Conservation (phyloP, 306 rosid species). For the Acmispon strigosus region DNA sequence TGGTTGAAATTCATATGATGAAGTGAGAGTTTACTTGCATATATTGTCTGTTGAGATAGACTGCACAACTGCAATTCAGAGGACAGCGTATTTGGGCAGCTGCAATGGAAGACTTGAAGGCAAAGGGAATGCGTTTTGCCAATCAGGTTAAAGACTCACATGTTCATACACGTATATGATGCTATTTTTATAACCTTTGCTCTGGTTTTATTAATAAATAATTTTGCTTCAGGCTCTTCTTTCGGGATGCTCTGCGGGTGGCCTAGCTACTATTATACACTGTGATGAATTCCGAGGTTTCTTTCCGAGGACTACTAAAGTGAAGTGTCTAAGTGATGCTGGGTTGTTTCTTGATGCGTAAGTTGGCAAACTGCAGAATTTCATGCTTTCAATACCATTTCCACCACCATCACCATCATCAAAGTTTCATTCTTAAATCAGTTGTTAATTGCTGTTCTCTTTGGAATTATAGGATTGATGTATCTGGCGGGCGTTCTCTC, state of each 20-base stretch:
- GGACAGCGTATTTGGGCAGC: slow-evolving; percentile 88
- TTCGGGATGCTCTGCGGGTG: slow-evolving; percentile 99
- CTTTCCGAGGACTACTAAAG: slow-evolving; percentile 56
- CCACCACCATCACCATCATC: background rate
- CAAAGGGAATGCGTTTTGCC: slow-evolving; percentile 82
- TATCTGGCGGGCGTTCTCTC: slow-evolving; percentile 61
- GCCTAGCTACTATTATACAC: slow-evolving; percentile 84
- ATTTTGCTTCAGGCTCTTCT: slow-evolving; percentile 71
- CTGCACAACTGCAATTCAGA: slow-evolving; percentile 68
- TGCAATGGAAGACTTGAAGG: slow-evolving; percentile 83
- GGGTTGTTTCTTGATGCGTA: slow-evolving; percentile 95
- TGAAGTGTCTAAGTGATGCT: slow-evolving; percentile 94
- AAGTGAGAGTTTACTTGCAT: slow-evolving; percentile 3
- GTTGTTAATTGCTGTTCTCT: background rate
- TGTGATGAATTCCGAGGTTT: slow-evolving; percentile 71
- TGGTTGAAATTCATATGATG: background rate
- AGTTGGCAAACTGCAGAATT: slow-evolving; percentile 11
- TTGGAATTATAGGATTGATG: slow-evolving; percentile 42
- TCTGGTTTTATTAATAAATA: background rate
- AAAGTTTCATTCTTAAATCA: background rate
- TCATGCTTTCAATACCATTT: slow-evolving; percentile 5
- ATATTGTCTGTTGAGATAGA: slow-evolving; percentile 30
- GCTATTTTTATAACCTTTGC: background rate
- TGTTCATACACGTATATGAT: background rate
- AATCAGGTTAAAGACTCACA: slow-evolving; percentile 45